A percentile compares a stretch with the other conserved stretches of the same genome.
phyloP scores from a whole-genome alignment of 805 yeast genomes.

The Nakazawaea anatomiae region DNA sequence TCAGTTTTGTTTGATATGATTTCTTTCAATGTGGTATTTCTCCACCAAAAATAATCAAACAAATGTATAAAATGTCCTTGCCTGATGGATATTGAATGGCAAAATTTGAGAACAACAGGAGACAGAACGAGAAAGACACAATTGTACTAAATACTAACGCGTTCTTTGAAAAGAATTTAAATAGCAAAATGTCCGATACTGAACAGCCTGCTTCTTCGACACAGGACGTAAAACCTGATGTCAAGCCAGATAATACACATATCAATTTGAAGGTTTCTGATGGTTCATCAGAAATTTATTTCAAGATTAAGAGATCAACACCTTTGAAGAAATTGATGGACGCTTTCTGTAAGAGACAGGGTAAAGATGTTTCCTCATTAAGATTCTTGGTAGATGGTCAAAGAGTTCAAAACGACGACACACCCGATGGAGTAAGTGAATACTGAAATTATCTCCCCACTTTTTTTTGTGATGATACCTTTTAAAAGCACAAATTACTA shows the following conservation, averaged over 20 bases:
- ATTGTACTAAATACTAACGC: not conserved
- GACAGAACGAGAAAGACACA: not conserved
- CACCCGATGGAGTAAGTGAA: conserved; percentile 65
- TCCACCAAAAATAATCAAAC: too few relatives aligned
- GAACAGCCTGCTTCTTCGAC: conserved; percentile 28
- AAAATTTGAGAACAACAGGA: not conserved
- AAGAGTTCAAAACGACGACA: conserved; percentile 78
- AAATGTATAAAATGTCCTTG: too few relatives aligned
- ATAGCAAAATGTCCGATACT: conserved; percentile 22
- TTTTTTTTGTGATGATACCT: not conserved
- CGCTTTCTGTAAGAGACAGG: conserved; percentile 97
- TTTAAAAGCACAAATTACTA: not conserved
- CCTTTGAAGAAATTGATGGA: conserved; percentile 94
- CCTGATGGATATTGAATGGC: not conserved
- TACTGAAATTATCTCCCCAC: too few relatives aligned
- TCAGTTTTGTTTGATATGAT: too few relatives aligned
- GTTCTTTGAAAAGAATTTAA: not conserved
- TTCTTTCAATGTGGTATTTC: too few relatives aligned
- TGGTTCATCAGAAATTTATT: conserved; percentile 88
- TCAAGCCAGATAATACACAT: conserved; percentile 56
- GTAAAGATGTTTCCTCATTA: conserved; percentile 74
- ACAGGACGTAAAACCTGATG: conserved; percentile 53
- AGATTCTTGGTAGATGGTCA: conserved; percentile 93
- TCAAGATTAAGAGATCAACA: conserved; percentile 90
- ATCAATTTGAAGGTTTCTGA: conserved; percentile 92